Evolutionary conservation across 345 rosid species (phyloP).

Genomic region (Pugionium dolabratum): DNA sequence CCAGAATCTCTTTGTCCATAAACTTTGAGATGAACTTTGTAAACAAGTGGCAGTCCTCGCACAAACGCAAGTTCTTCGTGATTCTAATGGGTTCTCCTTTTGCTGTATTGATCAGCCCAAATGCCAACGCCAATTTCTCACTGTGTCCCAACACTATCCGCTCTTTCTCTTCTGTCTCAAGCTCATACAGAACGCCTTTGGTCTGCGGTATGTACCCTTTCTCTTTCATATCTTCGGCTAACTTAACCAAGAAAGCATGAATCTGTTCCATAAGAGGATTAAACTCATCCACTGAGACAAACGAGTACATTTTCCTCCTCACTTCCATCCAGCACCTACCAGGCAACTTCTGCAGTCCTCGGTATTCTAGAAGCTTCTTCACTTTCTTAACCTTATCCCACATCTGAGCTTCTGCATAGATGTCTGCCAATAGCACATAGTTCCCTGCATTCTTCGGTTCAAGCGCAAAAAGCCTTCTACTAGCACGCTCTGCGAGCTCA

Average conservation of each 20-base stretch:
- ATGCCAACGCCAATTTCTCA: conserved; percentile 83
- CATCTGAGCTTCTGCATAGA: conserved; percentile 75
- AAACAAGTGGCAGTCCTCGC: conserved; percentile 86
- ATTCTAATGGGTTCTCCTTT: conserved; percentile 73
- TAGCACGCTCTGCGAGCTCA: conserved; percentile 77
- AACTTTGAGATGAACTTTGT: conserved; percentile 80
- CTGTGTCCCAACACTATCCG: conserved; percentile 81
- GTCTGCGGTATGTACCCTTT: conserved; percentile 79
- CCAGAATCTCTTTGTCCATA: conserved; percentile 70
- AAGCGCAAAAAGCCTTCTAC: conserved; percentile 63
- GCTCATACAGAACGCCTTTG: conserved; percentile 78
- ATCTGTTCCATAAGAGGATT: conserved; percentile 67
- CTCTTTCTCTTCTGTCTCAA: conserved; percentile 72
- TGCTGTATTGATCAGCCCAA: conserved; percentile 68
- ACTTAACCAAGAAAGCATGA: conserved; percentile 63
- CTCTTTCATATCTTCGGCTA: conserved; percentile 81
- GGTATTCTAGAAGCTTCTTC: conserved; percentile 61
- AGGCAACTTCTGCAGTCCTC: conserved; percentile 64
- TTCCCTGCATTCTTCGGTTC: conserved; percentile 82
- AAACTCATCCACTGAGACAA: conserved; percentile 67
- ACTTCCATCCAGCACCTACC: conserved; percentile 85
- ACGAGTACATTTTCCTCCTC: conserved; percentile 58
- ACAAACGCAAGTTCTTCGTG: conserved; percentile 79
- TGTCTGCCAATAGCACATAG: conserved; percentile 73
- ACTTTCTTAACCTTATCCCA: conserved; percentile 75